These are phyloP conservation scores for Diphasiastrum complanatum DNA, from an alignment of 83 land plant genomes.

Conservation along the genomic window DNA sequence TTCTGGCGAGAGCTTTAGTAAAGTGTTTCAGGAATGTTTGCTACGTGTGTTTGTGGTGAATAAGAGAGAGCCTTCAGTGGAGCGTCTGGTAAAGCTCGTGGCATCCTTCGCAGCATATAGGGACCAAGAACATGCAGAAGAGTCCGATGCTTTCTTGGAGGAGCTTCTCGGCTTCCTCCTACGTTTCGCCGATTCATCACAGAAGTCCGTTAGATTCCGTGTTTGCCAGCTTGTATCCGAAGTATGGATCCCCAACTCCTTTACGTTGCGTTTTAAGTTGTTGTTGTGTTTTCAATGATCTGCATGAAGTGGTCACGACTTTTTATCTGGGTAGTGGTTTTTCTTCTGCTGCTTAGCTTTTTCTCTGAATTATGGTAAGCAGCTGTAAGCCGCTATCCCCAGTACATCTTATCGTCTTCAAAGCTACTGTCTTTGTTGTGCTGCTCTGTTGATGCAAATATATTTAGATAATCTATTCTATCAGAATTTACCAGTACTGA, in stretches of 20 bases:
- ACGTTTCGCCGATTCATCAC: slow-evolving; percentile 43
- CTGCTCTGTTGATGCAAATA: too few relatives aligned
- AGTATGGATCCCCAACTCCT: slow-evolving; percentile 25
- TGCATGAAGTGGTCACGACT: too few relatives aligned
- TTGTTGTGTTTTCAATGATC: background rate
- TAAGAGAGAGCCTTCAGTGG: slow-evolving; percentile 49
- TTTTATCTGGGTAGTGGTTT: too few relatives aligned
- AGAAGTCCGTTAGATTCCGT: slow-evolving; percentile 62
- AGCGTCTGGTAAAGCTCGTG: slow-evolving; percentile 54
- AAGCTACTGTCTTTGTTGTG: too few relatives aligned
- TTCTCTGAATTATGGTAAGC: too few relatives aligned
- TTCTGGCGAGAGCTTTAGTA: slow-evolving; percentile 13
- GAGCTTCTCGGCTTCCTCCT: slow-evolving; percentile 61
- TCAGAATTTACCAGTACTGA: too few relatives aligned
- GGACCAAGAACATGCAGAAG: slow-evolving; percentile 26
- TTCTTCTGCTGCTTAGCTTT: too few relatives aligned
- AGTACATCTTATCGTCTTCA: too few relatives aligned
- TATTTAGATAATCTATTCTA: too few relatives aligned
- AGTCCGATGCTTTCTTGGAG: slow-evolving; percentile 58
- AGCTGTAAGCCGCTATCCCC: too few relatives aligned
- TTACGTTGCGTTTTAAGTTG: background rate
- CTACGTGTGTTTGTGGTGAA: slow-evolving; percentile 47
- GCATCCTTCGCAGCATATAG: slow-evolving; percentile 46
- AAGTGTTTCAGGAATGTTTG: slow-evolving; percentile 15
- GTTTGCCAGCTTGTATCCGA: slow-evolving; percentile 86